phyloP scores from a whole-genome alignment of 106 monocot genomes.

The Apostasia shenzhenica region DNA sequence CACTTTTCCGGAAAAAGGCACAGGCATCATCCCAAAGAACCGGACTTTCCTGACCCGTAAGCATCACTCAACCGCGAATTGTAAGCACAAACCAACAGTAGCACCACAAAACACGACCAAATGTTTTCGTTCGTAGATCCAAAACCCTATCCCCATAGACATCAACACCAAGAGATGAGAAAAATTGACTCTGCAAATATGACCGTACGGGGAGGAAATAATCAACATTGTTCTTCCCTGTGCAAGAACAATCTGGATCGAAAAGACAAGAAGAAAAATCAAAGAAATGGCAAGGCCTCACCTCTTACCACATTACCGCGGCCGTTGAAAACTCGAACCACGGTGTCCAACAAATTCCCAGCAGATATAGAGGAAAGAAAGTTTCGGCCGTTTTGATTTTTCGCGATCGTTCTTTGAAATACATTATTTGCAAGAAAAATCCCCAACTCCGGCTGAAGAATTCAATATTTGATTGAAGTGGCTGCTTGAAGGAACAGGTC shows the following conservation, averaged over 20 bases:
- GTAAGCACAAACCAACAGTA: neutral
- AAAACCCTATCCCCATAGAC: neutral
- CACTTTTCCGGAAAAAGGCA: neutral
- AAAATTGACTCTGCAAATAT: neutral
- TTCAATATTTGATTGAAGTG: too few relatives aligned
- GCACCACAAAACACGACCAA: neutral
- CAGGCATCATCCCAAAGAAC: too few relatives aligned
- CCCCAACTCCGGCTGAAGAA: too few relatives aligned
- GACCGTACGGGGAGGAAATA: neutral
- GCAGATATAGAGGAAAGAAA: too few relatives aligned
- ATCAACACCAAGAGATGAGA: too few relatives aligned
- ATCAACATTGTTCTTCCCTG: neutral
- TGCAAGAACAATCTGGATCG: neutral
- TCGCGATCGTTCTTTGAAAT: too few relatives aligned
- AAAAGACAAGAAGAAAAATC: neutral
- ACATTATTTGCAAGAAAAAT: too few relatives aligned
- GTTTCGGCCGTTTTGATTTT: too few relatives aligned
- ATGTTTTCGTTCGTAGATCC: neutral
- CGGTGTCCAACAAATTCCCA: neutral
- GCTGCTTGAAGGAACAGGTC: too few relatives aligned
- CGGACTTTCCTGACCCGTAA: neutral
- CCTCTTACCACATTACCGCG: slow-evolving; percentile 1
- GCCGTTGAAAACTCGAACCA: slow-evolving; percentile 3
- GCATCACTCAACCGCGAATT: neutral
- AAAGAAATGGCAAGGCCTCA: neutral